These are phyloP conservation scores for Leccinum arenicola DNA, from an alignment of 768 basidiomycete genomes.

Conservation along the genomic window DNA sequence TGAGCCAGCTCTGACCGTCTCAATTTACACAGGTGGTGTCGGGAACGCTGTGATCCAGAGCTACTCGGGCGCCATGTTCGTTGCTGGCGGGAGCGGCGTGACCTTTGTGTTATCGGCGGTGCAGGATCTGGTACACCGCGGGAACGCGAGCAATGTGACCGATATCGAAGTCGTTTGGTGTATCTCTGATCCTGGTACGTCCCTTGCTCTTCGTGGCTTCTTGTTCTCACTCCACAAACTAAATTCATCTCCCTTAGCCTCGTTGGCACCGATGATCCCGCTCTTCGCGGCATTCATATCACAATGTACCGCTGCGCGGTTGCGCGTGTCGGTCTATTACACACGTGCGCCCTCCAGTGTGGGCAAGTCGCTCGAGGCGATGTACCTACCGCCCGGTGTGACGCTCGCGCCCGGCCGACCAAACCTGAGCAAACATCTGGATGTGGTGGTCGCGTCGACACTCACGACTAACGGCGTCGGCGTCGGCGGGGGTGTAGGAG, in stretches of 20 bases:
- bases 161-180: constrained; percentile 69
- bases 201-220: background rate
- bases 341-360: constrained; percentile 40
- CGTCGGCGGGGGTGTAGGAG: constrained; percentile 25
- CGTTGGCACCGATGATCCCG: constrained; percentile 48
- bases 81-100: constrained; percentile 77
- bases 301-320: constrained; percentile 40
- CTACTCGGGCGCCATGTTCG: constrained; percentile 64
- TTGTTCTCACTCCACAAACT: background rate
- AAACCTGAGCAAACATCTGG: constrained; percentile 43
- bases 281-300: constrained; percentile 45
- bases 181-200: constrained; percentile 51
- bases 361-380: constrained; percentile 16
- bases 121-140: constrained; percentile 55
- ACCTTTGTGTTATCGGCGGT: constrained; percentile 62
- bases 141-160: constrained; percentile 52
- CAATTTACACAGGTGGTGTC: constrained; percentile 45
- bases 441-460: constrained; percentile 41
- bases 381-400: constrained; percentile 38
- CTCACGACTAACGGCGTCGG: constrained; percentile 19
- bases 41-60: constrained; percentile 61
- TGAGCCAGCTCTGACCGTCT: background rate
- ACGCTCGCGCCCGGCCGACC: constrained; percentile 54
- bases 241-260: constrained; percentile 28
- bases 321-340: constrained; percentile 55